Conservation (phyloP, 2,329 filamentous ascomycete species). For the Arthrobotrys sphaeroides region DNA sequence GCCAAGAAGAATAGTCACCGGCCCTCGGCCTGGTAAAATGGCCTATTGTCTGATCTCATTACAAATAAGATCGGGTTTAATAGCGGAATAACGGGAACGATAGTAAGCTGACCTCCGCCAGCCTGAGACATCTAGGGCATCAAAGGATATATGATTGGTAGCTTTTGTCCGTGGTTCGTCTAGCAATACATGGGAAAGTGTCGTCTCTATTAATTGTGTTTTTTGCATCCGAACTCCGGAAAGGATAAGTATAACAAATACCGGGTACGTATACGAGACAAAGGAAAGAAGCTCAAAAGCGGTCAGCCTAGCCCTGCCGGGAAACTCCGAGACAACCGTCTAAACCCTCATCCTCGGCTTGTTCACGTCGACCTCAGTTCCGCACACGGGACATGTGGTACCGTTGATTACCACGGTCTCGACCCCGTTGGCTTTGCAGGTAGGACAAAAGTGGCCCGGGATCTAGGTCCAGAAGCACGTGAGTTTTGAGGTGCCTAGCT, state of each 20-base stretch:
- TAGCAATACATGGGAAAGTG: not conserved
- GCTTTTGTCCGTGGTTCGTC: not conserved
- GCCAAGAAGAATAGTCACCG: not conserved
- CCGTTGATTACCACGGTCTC: conserved; percentile 57
- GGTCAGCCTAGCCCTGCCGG: not conserved
- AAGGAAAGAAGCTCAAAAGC: not conserved
- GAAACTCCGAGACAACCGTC: not conserved
- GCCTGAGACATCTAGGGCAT: not conserved
- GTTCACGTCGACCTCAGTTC: conserved; percentile 44
- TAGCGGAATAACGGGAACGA: not conserved
- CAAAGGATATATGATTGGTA: conserved; percentile 16
- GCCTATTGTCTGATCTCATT: not conserved
- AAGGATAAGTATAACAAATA: conserved; percentile 23
- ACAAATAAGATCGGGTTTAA: not conserved
- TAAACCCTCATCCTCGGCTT: conserved; percentile 21
- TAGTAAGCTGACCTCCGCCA: not conserved
- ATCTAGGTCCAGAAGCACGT: conserved; percentile 38
- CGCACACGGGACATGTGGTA: conserved; percentile 55
- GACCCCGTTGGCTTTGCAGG: conserved; percentile 54
- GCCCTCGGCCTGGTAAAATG: not conserved
- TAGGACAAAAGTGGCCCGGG: conserved; percentile 55
- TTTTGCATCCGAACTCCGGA: conserved; percentile 12
- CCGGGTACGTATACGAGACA: not conserved
- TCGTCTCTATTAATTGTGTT: conserved; percentile 1
- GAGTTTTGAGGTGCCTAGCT: not conserved